Evolutionary conservation across 495 filamentous ascomycete genomes (phyloP), one percentile per base, ranked within the genome.

Genomic region (Aspergillus avenaceus): DNA sequence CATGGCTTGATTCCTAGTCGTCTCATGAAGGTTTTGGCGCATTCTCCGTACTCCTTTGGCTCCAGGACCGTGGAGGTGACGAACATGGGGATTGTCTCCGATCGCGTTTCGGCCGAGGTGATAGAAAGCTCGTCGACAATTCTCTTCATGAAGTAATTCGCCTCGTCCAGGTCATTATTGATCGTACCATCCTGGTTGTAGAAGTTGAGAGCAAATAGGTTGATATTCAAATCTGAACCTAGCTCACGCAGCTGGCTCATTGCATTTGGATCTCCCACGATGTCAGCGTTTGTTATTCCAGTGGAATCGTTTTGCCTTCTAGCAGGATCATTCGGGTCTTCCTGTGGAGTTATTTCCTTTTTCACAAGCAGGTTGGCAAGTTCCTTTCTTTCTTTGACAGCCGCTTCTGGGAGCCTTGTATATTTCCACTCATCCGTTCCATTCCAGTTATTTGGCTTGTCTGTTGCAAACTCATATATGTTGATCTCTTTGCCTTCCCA

Each of bases 221-320:
- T 77, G 60, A 79, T 73, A 42, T 67, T 75, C 22, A 74, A 56
- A 37, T 78, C 73, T 1, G 67, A 69, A 4, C 73, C 72, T 1
- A 76, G 54, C 7, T 60, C 59, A 8, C 60, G 54, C 12, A 79
- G 62, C 8, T 72, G 47, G 1, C 56, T 47, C 56, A 54, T 54
- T 50, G 41, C 41, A 29, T 16, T 13, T 9, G 14, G 38, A 12
- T 40, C 13, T 2, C 41, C 37, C 7, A 55, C 32, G 19, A 77
- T 64, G 9, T 70, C 59, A 14, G 41, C 40, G 41, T 73, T 71
- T 0, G 56, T 54, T 54, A 66, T 67, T 8, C 29, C 26, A 27
- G 74, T 60, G 41, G 75, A 69, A 11, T 24, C 51, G 0, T 64
- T 50, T 5, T 62, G 65, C 31, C 77, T 76, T 18, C 60, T 51